Conservation (phyloP, 257 asterid species). For the Ballota nigra region DNA sequence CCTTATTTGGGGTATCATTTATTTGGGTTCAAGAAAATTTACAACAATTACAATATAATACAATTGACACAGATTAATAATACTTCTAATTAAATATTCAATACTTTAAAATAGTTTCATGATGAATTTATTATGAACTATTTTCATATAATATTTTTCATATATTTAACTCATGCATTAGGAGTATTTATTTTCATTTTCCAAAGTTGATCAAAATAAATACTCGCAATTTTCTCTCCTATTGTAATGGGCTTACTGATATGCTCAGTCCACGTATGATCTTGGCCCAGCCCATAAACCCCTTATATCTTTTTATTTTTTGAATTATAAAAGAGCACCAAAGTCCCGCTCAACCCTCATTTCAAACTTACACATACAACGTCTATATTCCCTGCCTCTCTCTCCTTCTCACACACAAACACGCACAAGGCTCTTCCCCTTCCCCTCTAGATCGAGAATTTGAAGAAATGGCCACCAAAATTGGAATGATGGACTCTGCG, state of each 20-base stretch:
- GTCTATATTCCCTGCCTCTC: neutral
- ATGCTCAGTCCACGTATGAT: neutral
- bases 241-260: neutral
- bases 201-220: no score
- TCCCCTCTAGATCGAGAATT: conserved; percentile 4
- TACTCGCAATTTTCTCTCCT: neutral
- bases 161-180: no score
- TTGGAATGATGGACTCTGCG: conserved; percentile 89
- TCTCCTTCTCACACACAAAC: neutral
- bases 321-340: conserved; percentile 12
- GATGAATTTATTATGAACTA: no score
- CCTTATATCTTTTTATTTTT: neutral
- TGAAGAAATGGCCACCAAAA: conserved; percentile 58
- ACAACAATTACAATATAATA: no score
- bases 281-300: conserved; percentile 18
- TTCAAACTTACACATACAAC: conserved; percentile 29
- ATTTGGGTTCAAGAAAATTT: no score
- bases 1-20: no score
- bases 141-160: no score
- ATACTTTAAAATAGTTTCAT: no score
- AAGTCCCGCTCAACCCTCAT: conserved; percentile 52
- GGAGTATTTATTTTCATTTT: no score
- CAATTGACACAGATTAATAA: no score
- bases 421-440: neutral
- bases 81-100: no score